phyloP scores from a whole-genome alignment of 805 yeast genomes.

The Wickerhamomyces silvicola region DNA sequence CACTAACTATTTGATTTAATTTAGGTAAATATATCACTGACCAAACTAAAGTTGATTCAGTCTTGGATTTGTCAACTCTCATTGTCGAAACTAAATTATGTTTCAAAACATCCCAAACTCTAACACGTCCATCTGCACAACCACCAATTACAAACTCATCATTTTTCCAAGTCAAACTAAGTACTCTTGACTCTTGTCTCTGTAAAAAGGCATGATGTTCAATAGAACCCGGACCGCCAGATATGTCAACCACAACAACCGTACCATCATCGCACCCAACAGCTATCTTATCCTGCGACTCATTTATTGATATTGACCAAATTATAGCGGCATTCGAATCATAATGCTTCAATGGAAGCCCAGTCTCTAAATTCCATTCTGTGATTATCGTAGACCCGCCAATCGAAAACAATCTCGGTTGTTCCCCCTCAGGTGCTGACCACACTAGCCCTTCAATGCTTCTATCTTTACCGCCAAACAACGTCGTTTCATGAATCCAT shows the following conservation, averaged over 20 bases:
- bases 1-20: conserved; percentile 76
- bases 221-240: conserved; percentile 78
- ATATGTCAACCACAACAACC: conserved; percentile 75
- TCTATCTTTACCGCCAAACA: conserved; percentile 76
- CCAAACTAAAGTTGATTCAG: conserved; percentile 91
- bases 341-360: conserved; percentile 64
- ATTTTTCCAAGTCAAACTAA: conserved; percentile 71
- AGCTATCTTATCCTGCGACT: conserved; percentile 57
- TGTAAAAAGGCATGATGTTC: conserved; percentile 73
- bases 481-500: conserved; percentile 72
- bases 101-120: conserved; percentile 65
- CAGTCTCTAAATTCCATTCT: conserved; percentile 83
- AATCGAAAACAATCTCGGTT: conserved; percentile 75
- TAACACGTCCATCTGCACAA: conserved; percentile 88
- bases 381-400: conserved; percentile 91
- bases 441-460: conserved; percentile 88
- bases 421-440: conserved; percentile 45
- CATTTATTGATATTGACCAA: conserved; percentile 77
- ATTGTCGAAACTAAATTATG: conserved; percentile 77
- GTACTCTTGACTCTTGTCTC: conserved; percentile 76
- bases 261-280: conserved; percentile 96
- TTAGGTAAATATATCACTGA: conserved; percentile 58
- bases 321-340: conserved; percentile 92
- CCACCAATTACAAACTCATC: conserved; percentile 76
- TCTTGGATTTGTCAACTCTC: conserved; percentile 85